phyloP scores from a whole-genome alignment of 192 early-diverging fungal species.

The Blastocladiella britannica region DNA sequence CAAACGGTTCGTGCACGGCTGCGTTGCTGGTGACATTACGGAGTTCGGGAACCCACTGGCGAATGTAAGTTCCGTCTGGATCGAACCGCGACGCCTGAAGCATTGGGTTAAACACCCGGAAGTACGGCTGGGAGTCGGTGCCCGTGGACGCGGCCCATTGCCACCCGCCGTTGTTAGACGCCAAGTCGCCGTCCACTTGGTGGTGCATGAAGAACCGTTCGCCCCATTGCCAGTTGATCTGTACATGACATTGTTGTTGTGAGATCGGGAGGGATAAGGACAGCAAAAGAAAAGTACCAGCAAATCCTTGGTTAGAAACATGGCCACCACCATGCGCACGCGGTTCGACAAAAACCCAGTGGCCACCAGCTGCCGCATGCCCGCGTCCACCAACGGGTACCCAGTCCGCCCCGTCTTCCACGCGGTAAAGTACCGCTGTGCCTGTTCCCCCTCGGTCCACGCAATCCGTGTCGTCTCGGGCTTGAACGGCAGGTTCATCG shows the following conservation, averaged over 20 bases:
- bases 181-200: conserved; percentile 46
- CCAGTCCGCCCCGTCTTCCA: conserved; percentile 49
- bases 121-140: conserved; percentile 46
- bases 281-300: conserved; percentile 4
- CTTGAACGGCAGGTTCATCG: conserved; percentile 34
- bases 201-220: conserved; percentile 40
- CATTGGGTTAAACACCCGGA: conserved; percentile 39
- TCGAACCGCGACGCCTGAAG: conserved; percentile 33
- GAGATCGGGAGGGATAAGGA: conserved; percentile 11
- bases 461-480: conserved; percentile 19
- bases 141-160: conserved; percentile 47
- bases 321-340: conserved; percentile 34
- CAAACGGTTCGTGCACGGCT: conserved; percentile 33
- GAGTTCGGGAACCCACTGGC: conserved; percentile 41
- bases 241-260: conserved; percentile 22
- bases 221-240: conserved; percentile 52
- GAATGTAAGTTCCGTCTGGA: conserved; percentile 29
- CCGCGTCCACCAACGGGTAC: conserved; percentile 42
- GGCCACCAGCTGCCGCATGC: conserved; percentile 36
- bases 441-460: conserved; percentile 26
- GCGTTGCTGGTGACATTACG: conserved; percentile 11
- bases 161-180: conserved; percentile 51
- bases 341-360: conserved; percentile 45
- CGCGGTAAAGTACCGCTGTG: conserved; percentile 11
- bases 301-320: conserved; percentile 22